These are phyloP conservation scores for Colletotrichum coccodes DNA, from an alignment of 2,329 filamentous ascomycete genomes.

Conservation along the genomic window DNA sequence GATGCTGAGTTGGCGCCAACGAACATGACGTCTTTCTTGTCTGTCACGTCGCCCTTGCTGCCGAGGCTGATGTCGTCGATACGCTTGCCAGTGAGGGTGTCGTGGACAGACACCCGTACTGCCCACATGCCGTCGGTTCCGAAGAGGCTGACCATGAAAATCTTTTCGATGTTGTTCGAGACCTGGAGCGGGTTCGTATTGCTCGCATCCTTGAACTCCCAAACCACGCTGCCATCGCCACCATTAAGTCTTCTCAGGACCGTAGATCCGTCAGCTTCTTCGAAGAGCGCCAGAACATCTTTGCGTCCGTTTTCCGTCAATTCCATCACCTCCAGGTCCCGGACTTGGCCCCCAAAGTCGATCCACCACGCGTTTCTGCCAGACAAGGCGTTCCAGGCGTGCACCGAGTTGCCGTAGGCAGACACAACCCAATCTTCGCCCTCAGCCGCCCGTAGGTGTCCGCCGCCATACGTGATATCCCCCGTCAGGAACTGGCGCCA, in stretches of 20 bases:
- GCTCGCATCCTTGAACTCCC: constrained; percentile 78
- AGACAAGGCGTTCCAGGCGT: constrained; percentile 85
- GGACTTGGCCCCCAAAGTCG: constrained; percentile 66
- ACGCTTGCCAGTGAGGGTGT: constrained; percentile 77
- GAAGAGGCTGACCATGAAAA: constrained; percentile 84
- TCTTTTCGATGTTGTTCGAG: constrained; percentile 74
- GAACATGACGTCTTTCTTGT: constrained; percentile 73
- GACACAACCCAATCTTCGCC: constrained; percentile 82
- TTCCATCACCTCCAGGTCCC: constrained; percentile 82
- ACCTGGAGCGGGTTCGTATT: constrained; percentile 80
- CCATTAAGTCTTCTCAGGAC: constrained; percentile 79
- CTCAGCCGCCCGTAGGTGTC: constrained; percentile 78
- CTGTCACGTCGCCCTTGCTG: constrained; percentile 78
- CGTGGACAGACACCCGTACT: constrained; percentile 79
- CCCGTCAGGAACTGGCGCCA: constrained; percentile 84
- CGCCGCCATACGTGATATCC: constrained; percentile 55
- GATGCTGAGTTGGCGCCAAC: constrained; percentile 81
- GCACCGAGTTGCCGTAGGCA: constrained; percentile 75
- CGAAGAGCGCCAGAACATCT: constrained; percentile 77
- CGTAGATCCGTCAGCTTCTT: constrained; percentile 64
- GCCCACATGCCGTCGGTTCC: constrained; percentile 75
- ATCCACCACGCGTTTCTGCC: constrained; percentile 83
- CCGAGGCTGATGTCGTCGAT: constrained; percentile 77
- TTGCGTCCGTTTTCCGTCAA: constrained; percentile 71
- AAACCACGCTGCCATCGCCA: constrained; percentile 76